Evolutionary conservation across 345 rosid genomes (phyloP), one percentile per base, ranked within the genome.

Genomic region (Garcia nutans): DNA sequence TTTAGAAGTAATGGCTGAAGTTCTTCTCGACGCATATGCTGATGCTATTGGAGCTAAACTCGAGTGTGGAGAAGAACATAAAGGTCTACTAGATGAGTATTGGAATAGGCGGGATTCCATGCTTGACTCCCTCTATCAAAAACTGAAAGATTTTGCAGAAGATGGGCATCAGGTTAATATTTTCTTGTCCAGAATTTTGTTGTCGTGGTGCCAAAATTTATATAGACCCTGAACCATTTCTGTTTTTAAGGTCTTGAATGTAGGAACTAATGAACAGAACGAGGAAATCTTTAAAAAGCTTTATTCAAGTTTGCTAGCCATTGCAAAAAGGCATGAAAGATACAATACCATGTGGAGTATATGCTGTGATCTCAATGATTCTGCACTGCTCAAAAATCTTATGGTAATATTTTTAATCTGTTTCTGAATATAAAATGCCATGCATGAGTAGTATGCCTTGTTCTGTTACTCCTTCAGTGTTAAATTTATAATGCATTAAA

Each of bases 301-400:
- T 63, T 89, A 93, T 54, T 83, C 89, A 63, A 85, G 82, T 81
- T 87, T 96, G 93, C 81, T 93, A 61, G 75, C 87, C 70, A 76
- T 88, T 65, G 93, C 97, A 66, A 93, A 90, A 85, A 85, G 85
- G 76, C 95, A 96, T 81, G 97, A 88, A 71, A 91, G 89, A 73
- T 92, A 96, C 78, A 86, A 82, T 61, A 87, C 91, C 26, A 85
- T 93, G 89, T 96, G 97, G 98, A 84, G 71, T 81, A 85, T 96
- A 79, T 93, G 96, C 73, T 92, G 88, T 81, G 97, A 92, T 81
- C 90, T 93, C 71, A 87, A 91, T 75, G 98, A 96, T 85, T 82
- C 91, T 24, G 83, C 72, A 41, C 85, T 93, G 64, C 93, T 96
- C n/a, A 87, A 78, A 84, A 88, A 78, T 81, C 93, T 93, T 45